phyloP scores from a whole-genome alignment of 2,329 filamentous ascomycete genomes.

The Colletotrichum aenigma region DNA sequence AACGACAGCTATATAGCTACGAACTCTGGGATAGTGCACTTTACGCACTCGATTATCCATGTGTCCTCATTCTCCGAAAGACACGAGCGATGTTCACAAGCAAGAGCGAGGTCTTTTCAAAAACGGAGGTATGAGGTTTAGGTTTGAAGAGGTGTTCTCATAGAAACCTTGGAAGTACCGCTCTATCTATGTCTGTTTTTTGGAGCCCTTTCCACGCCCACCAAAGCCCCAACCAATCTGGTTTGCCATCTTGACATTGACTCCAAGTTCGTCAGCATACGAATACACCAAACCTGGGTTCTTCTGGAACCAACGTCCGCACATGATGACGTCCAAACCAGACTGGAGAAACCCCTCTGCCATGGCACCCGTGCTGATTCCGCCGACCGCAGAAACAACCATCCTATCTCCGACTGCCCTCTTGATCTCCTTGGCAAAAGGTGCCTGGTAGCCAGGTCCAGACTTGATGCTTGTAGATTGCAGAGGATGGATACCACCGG shows the following conservation, averaged over 20 bases:
- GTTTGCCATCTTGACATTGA: slow-evolving; percentile 49
- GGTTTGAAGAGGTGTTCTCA: not conserved
- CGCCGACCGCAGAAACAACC: slow-evolving; percentile 51
- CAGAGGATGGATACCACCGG: slow-evolving; percentile 65
- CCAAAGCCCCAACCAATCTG: slow-evolving; percentile 63
- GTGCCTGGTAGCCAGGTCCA: slow-evolving; percentile 72
- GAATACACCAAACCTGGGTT: slow-evolving; percentile 60
- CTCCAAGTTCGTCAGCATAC: slow-evolving; percentile 58
- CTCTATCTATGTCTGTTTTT: not conserved
- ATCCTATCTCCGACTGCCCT: slow-evolving; percentile 67
- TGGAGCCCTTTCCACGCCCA: slow-evolving; percentile 32
- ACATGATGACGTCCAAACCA: slow-evolving; percentile 52
- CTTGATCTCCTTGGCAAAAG: slow-evolving; percentile 74
- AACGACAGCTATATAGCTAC: not conserved
- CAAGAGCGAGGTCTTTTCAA: not conserved
- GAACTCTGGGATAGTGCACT: not conserved
- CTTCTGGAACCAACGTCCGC: slow-evolving; percentile 61
- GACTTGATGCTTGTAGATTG: slow-evolving; percentile 55
- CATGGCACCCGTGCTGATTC: slow-evolving; percentile 46
- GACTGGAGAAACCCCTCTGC: slow-evolving; percentile 52
- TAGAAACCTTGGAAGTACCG: not conserved
- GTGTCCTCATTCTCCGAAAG: not conserved
- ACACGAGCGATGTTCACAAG: not conserved
- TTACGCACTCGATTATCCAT: not conserved
- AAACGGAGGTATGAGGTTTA: not conserved